phyloP scores from a whole-genome alignment of 805 yeast species.

The Ogataea zsoltii region DNA sequence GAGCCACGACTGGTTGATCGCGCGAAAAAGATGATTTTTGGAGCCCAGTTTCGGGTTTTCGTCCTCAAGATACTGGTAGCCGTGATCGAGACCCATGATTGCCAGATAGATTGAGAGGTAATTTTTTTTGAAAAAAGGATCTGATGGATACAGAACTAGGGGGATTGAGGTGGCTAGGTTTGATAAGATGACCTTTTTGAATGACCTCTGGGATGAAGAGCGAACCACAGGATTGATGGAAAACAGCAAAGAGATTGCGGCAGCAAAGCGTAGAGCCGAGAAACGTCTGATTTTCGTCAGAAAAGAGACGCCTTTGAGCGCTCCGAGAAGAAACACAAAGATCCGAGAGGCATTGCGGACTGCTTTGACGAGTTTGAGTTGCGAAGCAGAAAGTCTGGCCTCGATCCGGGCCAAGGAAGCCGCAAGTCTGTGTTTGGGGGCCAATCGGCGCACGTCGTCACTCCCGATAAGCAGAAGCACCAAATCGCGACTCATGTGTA shows the following conservation, averaged over 20 bases:
- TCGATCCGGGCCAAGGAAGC: conserved; percentile 5
- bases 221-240: conserved; percentile 17
- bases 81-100: conserved; percentile 18
- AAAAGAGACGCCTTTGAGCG: background rate
- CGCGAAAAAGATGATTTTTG: conserved; percentile 7
- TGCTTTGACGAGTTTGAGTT: conserved; percentile 3
- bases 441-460: conserved; percentile 4
- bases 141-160: conserved; percentile 17
- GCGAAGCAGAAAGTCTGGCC: background rate
- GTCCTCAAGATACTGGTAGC: conserved; percentile 20
- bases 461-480: conserved; percentile 9
- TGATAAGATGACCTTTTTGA: conserved; percentile 2
- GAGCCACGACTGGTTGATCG: conserved; percentile 21
- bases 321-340: background rate
- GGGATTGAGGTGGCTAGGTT: conserved; percentile 16
- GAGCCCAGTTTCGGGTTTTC: conserved; percentile 7
- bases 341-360: conserved; percentile 11
- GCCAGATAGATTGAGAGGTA: conserved; percentile 21
- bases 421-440: background rate
- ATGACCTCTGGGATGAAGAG: background rate
- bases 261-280: conserved; percentile 9
- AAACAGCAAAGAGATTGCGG: conserved; percentile 14
- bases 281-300: background rate
- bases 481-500: background rate
- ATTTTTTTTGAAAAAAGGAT: conserved; percentile 15